Evolutionary conservation across 176 grass and related monocot species (phyloP).

Genomic region (Tillandsia fasciculata): DNA sequence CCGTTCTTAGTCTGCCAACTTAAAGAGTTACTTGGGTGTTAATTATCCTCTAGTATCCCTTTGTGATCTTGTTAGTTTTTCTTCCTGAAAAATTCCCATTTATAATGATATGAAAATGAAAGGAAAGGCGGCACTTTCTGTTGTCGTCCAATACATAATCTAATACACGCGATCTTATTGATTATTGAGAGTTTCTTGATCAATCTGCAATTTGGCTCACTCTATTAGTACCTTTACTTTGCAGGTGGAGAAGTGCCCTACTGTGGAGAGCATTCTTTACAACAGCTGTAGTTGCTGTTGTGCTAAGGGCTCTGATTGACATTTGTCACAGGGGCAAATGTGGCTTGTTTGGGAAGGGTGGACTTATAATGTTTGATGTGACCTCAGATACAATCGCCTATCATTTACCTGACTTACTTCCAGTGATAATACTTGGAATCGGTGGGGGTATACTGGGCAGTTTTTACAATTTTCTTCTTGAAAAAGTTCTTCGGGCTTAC

Average conservation of each 20-base stretch:
- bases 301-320: slow-evolving; percentile 78
- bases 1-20: too few species aligned
- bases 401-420: slow-evolving; percentile 52
- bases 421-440: slow-evolving; percentile 57
- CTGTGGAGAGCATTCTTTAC: slow-evolving; percentile 96
- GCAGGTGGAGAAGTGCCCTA: slow-evolving; percentile 92
- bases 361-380: slow-evolving; percentile 98
- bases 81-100: too few species aligned
- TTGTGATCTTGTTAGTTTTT: too few species aligned
- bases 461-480: slow-evolving; percentile 67
- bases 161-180: neutral
- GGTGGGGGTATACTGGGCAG: slow-evolving; percentile 84
- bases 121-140: neutral
- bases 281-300: slow-evolving; percentile 71
- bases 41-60: too few species aligned
- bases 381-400: slow-evolving; percentile 56
- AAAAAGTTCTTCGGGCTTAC: slow-evolving; percentile 72
- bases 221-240: slow-evolving; percentile 4
- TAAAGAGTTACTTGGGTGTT: too few species aligned
- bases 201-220: neutral
- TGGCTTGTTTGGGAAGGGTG: slow-evolving; percentile 90
- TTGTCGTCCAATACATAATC: neutral
- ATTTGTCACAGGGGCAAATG: slow-evolving; percentile 70
- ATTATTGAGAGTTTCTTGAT: neutral
- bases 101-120: neutral